These are phyloP conservation scores for Xerocomellus intermedius DNA, from an alignment of 768 basidiomycete genomes.

Conservation along the genomic window DNA sequence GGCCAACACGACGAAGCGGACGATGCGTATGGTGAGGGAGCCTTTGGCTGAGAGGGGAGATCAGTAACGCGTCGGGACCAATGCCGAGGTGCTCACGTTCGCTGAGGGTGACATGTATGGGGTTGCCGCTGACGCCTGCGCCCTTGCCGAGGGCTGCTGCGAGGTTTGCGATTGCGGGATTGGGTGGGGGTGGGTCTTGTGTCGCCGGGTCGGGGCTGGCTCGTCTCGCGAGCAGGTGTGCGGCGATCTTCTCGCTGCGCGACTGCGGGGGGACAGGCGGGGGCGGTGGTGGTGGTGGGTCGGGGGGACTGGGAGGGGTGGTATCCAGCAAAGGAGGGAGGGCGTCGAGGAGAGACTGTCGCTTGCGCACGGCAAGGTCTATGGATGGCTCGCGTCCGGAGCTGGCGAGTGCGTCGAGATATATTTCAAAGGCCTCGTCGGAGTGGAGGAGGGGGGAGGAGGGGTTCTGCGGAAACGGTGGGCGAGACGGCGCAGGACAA, in stretches of 20 bases:
- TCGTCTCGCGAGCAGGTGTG: slow-evolving; percentile 37
- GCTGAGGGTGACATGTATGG: slow-evolving; percentile 78
- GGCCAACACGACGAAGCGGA: slow-evolving; percentile 59
- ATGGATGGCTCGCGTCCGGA: slow-evolving; percentile 57
- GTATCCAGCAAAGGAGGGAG: slow-evolving; percentile 19
- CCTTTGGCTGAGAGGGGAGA: slow-evolving; percentile 53
- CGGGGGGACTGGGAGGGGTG: slow-evolving; percentile 18
- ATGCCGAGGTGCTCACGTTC: slow-evolving; percentile 56
- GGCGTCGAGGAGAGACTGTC: slow-evolving; percentile 60
- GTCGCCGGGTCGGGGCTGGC: slow-evolving; percentile 8
- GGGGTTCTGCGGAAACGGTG: slow-evolving; percentile 49
- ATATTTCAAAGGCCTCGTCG: slow-evolving; percentile 72
- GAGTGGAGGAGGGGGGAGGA: slow-evolving; percentile 68
- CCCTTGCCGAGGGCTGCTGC: slow-evolving; percentile 42
- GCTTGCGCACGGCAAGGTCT: slow-evolving; percentile 60
- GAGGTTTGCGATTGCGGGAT: slow-evolving; percentile 41
- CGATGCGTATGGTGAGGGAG: slow-evolving; percentile 58
- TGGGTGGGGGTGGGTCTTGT: slow-evolving; percentile 17
- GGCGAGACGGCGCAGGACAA: not conserved
- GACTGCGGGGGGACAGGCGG: slow-evolving; percentile 31
- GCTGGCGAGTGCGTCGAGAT: slow-evolving; percentile 65
- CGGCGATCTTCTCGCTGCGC: slow-evolving; percentile 43
- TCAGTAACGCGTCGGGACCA: not conserved
- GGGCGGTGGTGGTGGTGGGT: slow-evolving; percentile 12
- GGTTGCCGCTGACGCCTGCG: slow-evolving; percentile 48